Base-by-base conservation (phyloP, 352 stramenopile genomes). In the Pythium periplocum region DNA sequence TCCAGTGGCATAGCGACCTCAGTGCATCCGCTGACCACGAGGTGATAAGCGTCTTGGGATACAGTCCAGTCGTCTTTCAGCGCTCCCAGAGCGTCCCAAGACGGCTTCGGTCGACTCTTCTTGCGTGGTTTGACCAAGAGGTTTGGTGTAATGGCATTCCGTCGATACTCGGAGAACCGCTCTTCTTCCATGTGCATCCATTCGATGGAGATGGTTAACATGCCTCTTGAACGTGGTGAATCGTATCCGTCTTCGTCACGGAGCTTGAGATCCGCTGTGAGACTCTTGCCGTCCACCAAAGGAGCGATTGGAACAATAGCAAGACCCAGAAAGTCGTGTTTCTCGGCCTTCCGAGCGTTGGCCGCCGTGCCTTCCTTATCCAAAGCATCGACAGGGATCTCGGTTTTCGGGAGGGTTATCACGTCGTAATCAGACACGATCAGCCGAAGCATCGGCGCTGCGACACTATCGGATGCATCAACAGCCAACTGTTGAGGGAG, bases 201-300 rank as follows among this genome's bases (percentile, higher is more conserved):
- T 10, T 87, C 75, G 4, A 91, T 59, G 0, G 65, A 69, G 12
- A 89, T 55, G 2, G 64, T 84, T 34, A 89, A 50, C 1, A 47
- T 62, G 2, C 78, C 80, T 37, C 69, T 66, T 4, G 58, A 59
- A 35, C 52, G 52, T 4, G 60, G 62, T 17, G 57, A 71, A n/a
- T 73, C 57, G 8, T 51, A 51, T 9, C 54, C 58, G 34, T 62
- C 46, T 61, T 65, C 46, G 17, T 75, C 66, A 4, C 63, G 30
- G 32, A 83, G 46, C 3, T 45, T 51, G 4, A 91, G 49, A 12
- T 86, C 75, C 2, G 69, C 66, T 1, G 58, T 67, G 49, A 86
- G 61, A 7, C 51, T 34, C 34, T 63, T 68, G 2, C 75, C 76
- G 40, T 87, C 68, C 6, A 68, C 64, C 9, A 89, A 66, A 26